These are phyloP conservation scores for Syzygium syzygioides DNA, from an alignment of 441 rosid genomes.

Conservation along the genomic window DNA sequence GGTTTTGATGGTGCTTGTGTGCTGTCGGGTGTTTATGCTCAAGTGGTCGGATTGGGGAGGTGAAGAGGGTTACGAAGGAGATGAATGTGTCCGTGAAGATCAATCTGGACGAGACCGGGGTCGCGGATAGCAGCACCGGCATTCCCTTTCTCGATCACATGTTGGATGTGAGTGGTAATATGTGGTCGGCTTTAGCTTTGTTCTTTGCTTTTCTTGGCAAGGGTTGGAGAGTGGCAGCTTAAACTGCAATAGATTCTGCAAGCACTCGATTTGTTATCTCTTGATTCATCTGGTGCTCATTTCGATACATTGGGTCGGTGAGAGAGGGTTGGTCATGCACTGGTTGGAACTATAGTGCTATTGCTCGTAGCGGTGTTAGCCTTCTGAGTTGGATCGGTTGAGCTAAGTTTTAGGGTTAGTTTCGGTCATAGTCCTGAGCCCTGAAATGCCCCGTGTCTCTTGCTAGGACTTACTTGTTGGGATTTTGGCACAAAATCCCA, in stretches of 20 bases:
- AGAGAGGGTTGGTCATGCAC: background rate
- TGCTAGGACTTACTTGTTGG: background rate
- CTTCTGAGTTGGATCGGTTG: background rate
- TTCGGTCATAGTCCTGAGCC: background rate
- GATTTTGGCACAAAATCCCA: too few relatives aligned
- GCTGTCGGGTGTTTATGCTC: background rate
- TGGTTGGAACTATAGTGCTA: background rate
- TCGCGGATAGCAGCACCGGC: slow-evolving; percentile 58
- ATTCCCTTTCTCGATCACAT: slow-evolving; percentile 93
- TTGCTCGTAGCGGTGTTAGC: background rate
- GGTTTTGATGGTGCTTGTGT: background rate
- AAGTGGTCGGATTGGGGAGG: slow-evolving; percentile 61
- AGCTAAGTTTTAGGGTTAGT: background rate
- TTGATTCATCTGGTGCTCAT: background rate
- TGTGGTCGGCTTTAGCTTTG: background rate
- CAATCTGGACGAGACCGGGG: slow-evolving; percentile 75
- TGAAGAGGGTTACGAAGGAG: slow-evolving; percentile 80
- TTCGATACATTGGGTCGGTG: background rate
- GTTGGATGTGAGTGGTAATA: slow-evolving; percentile 51
- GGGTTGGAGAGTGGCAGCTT: background rate
- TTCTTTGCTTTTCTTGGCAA: background rate
- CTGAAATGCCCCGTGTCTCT: background rate
- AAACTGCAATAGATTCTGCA: too few relatives aligned
- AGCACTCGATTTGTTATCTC: background rate
- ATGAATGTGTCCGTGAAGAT: slow-evolving; percentile 78